phyloP scores from a whole-genome alignment of 345 rosid species.

The Melastoma malabathricum region DNA sequence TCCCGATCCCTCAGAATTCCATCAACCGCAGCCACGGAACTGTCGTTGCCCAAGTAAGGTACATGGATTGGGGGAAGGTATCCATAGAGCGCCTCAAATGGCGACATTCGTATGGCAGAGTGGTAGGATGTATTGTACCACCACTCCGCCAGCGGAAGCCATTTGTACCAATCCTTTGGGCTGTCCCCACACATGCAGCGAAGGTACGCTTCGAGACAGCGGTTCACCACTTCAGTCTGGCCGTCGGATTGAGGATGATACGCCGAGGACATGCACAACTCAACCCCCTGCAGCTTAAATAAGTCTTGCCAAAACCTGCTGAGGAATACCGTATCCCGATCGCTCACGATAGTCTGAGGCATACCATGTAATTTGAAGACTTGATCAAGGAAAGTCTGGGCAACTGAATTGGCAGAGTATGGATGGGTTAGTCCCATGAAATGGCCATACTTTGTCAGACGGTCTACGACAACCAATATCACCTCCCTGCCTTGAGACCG shows the following conservation, averaged over 20 bases:
- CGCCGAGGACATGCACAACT: not conserved
- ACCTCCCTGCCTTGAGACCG: not conserved
- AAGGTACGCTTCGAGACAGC: no score
- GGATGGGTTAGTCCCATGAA: not conserved
- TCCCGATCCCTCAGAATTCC: no score
- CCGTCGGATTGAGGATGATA: not conserved
- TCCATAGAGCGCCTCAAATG: no score
- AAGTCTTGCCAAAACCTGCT: not conserved
- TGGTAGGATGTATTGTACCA: no score
- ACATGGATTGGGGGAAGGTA: no score
- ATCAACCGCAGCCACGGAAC: no score
- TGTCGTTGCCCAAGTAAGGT: no score
- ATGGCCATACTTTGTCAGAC: not conserved
- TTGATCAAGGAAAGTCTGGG: not conserved
- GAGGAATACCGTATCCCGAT: not conserved
- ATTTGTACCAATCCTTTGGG: no score
- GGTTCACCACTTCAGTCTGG: not conserved
- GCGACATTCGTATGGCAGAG: no score
- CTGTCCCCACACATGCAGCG: no score
- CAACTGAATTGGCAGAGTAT: not conserved
- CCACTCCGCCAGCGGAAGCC: no score
- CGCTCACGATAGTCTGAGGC: not conserved
- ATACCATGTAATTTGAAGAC: not conserved
- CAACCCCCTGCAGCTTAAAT: not conserved
- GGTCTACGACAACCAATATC: not conserved